These are phyloP conservation scores for Tricholoma flavovirens DNA, from an alignment of 768 basidiomycete genomes.

Conservation along the genomic window DNA sequence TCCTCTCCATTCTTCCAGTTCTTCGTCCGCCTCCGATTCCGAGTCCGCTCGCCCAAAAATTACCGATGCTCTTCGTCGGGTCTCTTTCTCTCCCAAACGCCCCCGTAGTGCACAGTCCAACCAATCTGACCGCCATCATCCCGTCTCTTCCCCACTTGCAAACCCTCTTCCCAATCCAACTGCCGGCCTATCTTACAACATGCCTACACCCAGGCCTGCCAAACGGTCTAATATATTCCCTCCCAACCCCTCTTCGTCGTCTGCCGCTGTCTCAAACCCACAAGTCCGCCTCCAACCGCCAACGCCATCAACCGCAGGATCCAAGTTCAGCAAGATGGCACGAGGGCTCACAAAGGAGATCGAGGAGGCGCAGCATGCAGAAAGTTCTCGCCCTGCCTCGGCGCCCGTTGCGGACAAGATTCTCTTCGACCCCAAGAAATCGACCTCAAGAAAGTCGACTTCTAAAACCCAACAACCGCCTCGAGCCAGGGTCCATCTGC, in stretches of 20 bases:
- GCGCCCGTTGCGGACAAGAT: constrained; percentile 24
- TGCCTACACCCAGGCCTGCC: constrained; percentile 29
- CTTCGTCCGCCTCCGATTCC: constrained; percentile 47
- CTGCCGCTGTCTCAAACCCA: constrained; percentile 30
- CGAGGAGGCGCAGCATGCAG: constrained; percentile 19
- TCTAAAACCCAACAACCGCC: constrained; percentile 18
- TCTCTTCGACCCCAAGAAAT: constrained; percentile 31
- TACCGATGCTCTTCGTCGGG: constrained; percentile 63
- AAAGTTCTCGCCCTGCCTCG: constrained; percentile 6
- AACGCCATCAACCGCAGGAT: constrained; percentile 49
- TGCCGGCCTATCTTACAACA: constrained; percentile 4
- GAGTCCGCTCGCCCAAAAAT: constrained; percentile 58
- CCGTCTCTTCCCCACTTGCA: constrained; percentile 19
- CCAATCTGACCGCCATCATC: constrained; percentile 5
- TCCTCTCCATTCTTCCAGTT: constrained; percentile 38
- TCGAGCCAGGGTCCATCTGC: constrained; percentile 50
- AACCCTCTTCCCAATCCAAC: constrained; percentile 7
- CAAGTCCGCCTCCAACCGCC: constrained; percentile 53
- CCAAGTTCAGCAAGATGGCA: constrained; percentile 58
- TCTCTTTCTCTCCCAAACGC: constrained; percentile 72
- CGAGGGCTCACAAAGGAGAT: constrained; percentile 52
- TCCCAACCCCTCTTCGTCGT: constrained; percentile 16
- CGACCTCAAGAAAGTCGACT: constrained; percentile 17
- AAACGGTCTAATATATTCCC: constrained; percentile 24
- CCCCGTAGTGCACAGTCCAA: constrained; percentile 44